These are phyloP conservation scores for Xylariaceae sp. DNA, from an alignment of 2,329 filamentous ascomycete genomes.

Conservation along the genomic window DNA sequence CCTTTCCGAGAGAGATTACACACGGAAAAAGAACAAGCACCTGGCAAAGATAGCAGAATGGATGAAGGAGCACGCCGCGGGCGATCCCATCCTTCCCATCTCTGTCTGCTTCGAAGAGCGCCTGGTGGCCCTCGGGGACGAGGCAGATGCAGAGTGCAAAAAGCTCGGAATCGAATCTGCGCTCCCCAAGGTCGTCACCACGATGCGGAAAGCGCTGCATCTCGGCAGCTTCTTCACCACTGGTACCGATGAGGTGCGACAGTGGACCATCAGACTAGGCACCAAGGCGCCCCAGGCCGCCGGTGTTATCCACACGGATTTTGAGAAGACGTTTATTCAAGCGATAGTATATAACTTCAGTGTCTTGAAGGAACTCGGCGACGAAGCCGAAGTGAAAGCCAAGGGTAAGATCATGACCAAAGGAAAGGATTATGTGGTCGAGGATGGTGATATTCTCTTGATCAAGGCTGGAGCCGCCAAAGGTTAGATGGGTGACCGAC, in stretches of 20 bases:
- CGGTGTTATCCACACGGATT: conserved; percentile 96
- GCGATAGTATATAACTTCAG: conserved; percentile 87
- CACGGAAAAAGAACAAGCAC: conserved; percentile 99
- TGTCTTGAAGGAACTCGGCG: conserved; percentile 75
- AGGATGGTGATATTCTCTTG: conserved; percentile 76
- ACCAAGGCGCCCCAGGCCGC: conserved; percentile 97
- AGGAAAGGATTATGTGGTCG: conserved; percentile 91
- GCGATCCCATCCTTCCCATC: conserved; percentile 88
- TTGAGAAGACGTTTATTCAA: conserved; percentile 99
- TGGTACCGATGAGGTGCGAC: conserved; percentile 89
- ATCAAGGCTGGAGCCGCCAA: conserved; percentile 88
- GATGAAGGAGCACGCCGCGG: conserved; percentile 84
- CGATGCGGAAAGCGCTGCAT: conserved; percentile 89
- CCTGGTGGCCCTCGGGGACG: conserved; percentile 71
- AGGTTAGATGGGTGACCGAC: conserved; percentile 38
- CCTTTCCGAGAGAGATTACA: conserved; percentile 92
- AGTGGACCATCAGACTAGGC: conserved; percentile 95
- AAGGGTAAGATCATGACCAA: conserved; percentile 98
- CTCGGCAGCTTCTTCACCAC: conserved; percentile 96
- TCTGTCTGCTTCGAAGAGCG: conserved; percentile 93
- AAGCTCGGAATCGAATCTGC: conserved; percentile 79
- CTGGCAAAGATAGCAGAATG: conserved; percentile 88
- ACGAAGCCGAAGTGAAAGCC: conserved; percentile 82
- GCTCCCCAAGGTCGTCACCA: conserved; percentile 82
- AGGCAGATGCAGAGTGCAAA: conserved; percentile 84